These are phyloP conservation scores for Verticillium tricorpus DNA, from an alignment of 2,329 filamentous ascomycete species.

Conservation along the genomic window DNA sequence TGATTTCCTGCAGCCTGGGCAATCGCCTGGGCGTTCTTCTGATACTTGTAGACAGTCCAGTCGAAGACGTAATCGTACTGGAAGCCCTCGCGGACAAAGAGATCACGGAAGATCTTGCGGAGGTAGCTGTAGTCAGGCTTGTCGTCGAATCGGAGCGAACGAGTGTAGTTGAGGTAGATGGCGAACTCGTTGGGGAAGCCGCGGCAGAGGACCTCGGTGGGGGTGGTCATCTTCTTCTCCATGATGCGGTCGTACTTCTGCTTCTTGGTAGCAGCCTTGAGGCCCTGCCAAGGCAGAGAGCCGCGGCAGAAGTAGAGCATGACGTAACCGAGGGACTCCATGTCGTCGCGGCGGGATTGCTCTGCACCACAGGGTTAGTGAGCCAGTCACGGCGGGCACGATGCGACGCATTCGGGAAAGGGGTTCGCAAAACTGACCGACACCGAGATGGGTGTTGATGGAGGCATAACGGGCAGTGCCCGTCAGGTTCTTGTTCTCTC, in stretches of 20 bases:
- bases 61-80: conserved; percentile 76
- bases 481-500: conserved; percentile 29
- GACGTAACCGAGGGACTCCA: conserved; percentile 71
- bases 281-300: conserved; percentile 68
- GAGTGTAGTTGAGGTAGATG: conserved; percentile 72
- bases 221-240: conserved; percentile 37
- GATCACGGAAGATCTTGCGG: conserved; percentile 69
- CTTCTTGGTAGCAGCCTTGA: conserved; percentile 68
- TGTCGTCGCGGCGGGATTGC: conserved; percentile 69
- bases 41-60: conserved; percentile 98
- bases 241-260: conserved; percentile 47
- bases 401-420: background rate
- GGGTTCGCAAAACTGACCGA: conserved; percentile 9
- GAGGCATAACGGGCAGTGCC: conserved; percentile 15
- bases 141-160: conserved; percentile 68
- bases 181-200: conserved; percentile 72
- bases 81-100: conserved; percentile 68
- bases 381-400: background rate
- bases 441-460: conserved; percentile 14
- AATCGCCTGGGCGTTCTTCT: conserved; percentile 91
- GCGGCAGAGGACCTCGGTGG: conserved; percentile 67
- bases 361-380: conserved; percentile 32
- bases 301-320: conserved; percentile 75
- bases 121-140: conserved; percentile 75
- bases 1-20: conserved; percentile 69